Conservation (phyloP, 2,329 filamentous ascomycete species). For the Colletotrichum navitas region DNA sequence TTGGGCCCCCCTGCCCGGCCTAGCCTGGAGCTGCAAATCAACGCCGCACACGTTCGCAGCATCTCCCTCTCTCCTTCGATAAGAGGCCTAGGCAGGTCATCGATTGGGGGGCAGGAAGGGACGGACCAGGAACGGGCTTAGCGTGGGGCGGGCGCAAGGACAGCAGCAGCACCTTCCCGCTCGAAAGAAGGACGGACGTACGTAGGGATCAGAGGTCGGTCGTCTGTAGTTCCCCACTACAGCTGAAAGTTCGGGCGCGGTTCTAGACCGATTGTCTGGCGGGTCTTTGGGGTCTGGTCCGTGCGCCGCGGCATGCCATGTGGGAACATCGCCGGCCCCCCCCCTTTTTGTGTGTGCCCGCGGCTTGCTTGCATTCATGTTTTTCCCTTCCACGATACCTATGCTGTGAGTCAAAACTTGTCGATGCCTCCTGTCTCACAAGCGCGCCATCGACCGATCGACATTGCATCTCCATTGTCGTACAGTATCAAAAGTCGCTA, state of each 20-base stretch:
- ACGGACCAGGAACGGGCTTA: conserved; percentile 24
- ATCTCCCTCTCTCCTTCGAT: not conserved
- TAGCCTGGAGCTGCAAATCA: conserved; percentile 11
- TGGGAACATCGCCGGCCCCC: not conserved
- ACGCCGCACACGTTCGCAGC: not conserved
- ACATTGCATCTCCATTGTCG: too few species aligned
- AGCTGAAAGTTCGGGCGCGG: conserved; percentile 21
- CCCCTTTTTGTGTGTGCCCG: not conserved
- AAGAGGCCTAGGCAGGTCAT: not conserved
- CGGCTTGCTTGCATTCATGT: not conserved
- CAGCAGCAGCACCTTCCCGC: too few species aligned
- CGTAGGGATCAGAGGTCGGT: conserved; percentile 14
- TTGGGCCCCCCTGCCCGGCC: too few species aligned
- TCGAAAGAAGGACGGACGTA: too few species aligned
- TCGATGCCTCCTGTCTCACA: not conserved
- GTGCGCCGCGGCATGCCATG: conserved; percentile 1
- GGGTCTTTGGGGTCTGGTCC: conserved; percentile 6
- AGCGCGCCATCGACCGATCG: not conserved
- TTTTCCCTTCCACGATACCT: not conserved
- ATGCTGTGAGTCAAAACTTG: not conserved
- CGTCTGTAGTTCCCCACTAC: not conserved
- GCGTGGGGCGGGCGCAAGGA: conserved; percentile 8
- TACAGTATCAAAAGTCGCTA: not conserved
- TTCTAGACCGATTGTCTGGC: conserved; percentile 22
- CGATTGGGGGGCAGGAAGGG: too few species aligned